A percentile compares a stretch with the other conserved stretches of the same genome.
Conservation (phyloP, 2,329 filamentous ascomycete genomes). For the Graphium sp. region DNA sequence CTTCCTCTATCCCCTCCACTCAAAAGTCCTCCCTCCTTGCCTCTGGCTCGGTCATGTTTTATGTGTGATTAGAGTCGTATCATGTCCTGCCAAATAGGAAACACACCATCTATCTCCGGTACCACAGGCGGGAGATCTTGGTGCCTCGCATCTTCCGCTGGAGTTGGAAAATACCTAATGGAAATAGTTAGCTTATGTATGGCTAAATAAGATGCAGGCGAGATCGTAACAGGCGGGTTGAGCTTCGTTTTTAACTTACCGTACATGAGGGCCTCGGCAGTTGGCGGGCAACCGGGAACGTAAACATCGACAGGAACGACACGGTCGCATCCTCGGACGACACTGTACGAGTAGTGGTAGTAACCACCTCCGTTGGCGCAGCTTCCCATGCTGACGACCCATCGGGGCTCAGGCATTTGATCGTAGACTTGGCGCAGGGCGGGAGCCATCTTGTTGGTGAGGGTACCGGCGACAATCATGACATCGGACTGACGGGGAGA, state of each 20-base stretch:
- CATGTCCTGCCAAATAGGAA: too few relatives aligned
- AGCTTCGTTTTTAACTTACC: slow-evolving; percentile 20
- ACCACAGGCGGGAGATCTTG: slow-evolving; percentile 39
- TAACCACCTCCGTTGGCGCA: slow-evolving; percentile 77
- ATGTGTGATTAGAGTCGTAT: too few relatives aligned
- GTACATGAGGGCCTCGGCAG: slow-evolving; percentile 45
- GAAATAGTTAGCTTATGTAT: slow-evolving; percentile 1
- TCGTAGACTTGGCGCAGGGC: slow-evolving; percentile 84
- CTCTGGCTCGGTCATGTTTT: too few relatives aligned
- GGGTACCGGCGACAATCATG: slow-evolving; percentile 84
- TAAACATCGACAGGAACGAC: slow-evolving; percentile 70
- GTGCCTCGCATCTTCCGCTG: slow-evolving; percentile 60
- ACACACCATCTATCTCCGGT: too few relatives aligned
- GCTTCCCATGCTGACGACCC: slow-evolving; percentile 72
- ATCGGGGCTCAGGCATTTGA: slow-evolving; percentile 85
- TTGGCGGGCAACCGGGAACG: slow-evolving; percentile 56
- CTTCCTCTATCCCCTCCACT: too few relatives aligned
- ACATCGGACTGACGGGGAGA: slow-evolving; percentile 79
- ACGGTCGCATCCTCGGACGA: slow-evolving; percentile 58
- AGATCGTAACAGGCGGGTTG: not conserved
- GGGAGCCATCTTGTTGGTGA: slow-evolving; percentile 94
- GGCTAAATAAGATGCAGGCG: too few relatives aligned
- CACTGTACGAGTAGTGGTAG: slow-evolving; percentile 74
- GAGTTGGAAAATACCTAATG: slow-evolving; percentile 46
- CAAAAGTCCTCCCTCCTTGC: too few relatives aligned